phyloP scores from a whole-genome alignment of 2,329 filamentous ascomycete genomes.

The Aureobasidium sp. region DNA sequence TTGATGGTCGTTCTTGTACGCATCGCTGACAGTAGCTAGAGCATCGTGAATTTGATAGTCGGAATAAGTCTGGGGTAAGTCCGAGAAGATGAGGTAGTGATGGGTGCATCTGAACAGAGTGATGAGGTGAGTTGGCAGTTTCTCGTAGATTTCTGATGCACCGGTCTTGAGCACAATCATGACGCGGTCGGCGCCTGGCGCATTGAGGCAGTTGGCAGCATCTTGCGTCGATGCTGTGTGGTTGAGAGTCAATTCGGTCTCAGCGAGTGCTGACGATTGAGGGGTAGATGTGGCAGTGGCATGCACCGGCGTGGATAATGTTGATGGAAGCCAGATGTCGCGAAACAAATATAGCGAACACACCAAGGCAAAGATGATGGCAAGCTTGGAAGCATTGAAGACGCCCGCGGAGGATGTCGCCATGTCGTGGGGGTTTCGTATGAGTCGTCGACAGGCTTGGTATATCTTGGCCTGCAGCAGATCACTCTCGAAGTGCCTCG shows the following conservation, averaged over 20 bases:
- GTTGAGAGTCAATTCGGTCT: neutral
- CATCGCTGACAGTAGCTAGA: too few species aligned
- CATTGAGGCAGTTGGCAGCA: constrained; percentile 14
- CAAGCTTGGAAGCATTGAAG: constrained; percentile 12
- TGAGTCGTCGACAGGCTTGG: constrained; percentile 5
- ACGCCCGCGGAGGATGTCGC: constrained; percentile 2
- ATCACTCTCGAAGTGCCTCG: neutral
- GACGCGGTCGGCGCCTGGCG: neutral
- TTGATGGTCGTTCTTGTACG: too few species aligned
- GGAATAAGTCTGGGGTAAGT: too few species aligned
- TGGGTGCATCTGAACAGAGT: too few species aligned
- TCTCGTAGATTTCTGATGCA: too few species aligned
- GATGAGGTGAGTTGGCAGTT: too few species aligned
- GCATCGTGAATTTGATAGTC: too few species aligned
- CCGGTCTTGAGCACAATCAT: too few species aligned
- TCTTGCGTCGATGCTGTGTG: neutral
- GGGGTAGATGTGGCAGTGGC: neutral
- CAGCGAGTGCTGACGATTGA: neutral
- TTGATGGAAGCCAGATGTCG: constrained; percentile 19
- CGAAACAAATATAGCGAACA: constrained; percentile 20
- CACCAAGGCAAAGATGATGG: constrained; percentile 19
- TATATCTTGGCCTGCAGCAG: constrained; percentile 1
- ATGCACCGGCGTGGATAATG: neutral
- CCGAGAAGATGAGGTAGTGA: too few species aligned
- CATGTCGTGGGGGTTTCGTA: neutral